phyloP scores from a whole-genome alignment of 1,284 basidiomycete genomes.

The Boletus mariae region DNA sequence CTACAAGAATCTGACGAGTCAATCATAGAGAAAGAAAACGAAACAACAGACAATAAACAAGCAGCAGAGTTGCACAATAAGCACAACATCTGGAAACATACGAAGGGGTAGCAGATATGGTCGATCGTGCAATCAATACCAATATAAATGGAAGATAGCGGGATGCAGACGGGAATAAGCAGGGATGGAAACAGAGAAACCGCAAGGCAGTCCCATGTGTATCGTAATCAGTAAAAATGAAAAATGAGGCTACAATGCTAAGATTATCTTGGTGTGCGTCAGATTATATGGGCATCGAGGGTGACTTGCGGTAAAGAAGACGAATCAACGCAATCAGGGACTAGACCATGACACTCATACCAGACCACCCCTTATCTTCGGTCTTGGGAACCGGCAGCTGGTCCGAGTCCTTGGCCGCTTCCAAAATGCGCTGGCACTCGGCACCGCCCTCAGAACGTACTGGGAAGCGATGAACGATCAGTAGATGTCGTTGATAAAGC shows the following conservation, averaged over 20 bases:
- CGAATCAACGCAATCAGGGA: constrained; percentile 8
- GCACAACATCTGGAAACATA: constrained; percentile 11
- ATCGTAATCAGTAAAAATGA: constrained; percentile 20
- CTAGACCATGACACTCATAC: constrained; percentile 29
- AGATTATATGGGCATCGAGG: constrained; percentile 18
- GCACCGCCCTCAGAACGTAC: constrained; percentile 57
- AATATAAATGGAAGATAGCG: constrained; percentile 24
- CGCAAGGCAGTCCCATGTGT: constrained; percentile 27
- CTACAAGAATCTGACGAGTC: constrained; percentile 26
- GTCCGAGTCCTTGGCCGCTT: constrained; percentile 29
- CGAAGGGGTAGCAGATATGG: constrained; percentile 12
- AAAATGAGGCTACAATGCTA: constrained; percentile 18
- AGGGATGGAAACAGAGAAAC: constrained; percentile 15
- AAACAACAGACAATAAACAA: constrained; percentile 27
- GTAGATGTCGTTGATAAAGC: not conserved
- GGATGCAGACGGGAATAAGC: constrained; percentile 9
- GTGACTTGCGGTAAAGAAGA: constrained; percentile 11
- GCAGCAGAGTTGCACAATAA: not conserved
- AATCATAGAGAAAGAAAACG: constrained; percentile 5
- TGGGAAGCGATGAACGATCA: constrained; percentile 17
- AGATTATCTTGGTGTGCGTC: constrained; percentile 20
- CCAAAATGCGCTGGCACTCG: constrained; percentile 45
- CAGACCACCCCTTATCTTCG: constrained; percentile 27
- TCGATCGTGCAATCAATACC: constrained; percentile 31
- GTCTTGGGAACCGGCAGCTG: constrained; percentile 20